phyloP scores from a whole-genome alignment of 352 stramenopile genomes.

The Phytopythium helicoides region DNA sequence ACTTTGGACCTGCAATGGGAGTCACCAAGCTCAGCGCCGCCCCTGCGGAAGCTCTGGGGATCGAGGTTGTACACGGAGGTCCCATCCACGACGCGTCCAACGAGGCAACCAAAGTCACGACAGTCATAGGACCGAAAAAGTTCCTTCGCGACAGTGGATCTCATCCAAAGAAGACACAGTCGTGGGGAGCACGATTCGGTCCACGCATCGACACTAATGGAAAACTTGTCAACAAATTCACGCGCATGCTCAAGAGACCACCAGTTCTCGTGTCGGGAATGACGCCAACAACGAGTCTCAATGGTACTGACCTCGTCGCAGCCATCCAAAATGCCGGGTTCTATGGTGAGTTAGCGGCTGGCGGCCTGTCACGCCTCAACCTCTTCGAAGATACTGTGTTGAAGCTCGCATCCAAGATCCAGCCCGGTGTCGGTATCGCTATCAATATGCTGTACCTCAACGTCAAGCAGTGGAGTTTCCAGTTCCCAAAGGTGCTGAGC shows the following conservation, averaged over 20 bases:
- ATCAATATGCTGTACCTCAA: conserved; percentile 91
- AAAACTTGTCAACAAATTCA: conserved; percentile 73
- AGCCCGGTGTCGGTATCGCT: conserved; percentile 65
- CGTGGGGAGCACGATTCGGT: conserved; percentile 55
- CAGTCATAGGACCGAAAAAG: conserved; percentile 33
- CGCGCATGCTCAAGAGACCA: conserved; percentile 63
- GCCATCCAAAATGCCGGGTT: conserved; percentile 81
- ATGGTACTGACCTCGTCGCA: conserved; percentile 80
- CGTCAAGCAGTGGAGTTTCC: conserved; percentile 86
- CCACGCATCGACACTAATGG: conserved; percentile 40
- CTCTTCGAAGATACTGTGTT: conserved; percentile 71
- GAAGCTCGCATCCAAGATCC: conserved; percentile 69
- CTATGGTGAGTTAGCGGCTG: conserved; percentile 72
- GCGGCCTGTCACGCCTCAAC: conserved; percentile 59
- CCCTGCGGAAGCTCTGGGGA: conserved; percentile 47
- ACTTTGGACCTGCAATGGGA: conserved; percentile 71
- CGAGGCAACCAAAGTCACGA: conserved; percentile 16
- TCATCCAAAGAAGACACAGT: conserved; percentile 9
- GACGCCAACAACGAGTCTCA: conserved; percentile 81
- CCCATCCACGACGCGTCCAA: conserved; percentile 31
- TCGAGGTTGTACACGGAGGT: conserved; percentile 49
- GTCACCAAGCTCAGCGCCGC: conserved; percentile 43
- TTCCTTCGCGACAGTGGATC: conserved; percentile 27
- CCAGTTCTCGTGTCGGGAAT: conserved; percentile 84
- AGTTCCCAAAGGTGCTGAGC: conserved; percentile 86